phyloP scores from a whole-genome alignment of 257 asterid species.

The Petunia secreta region DNA sequence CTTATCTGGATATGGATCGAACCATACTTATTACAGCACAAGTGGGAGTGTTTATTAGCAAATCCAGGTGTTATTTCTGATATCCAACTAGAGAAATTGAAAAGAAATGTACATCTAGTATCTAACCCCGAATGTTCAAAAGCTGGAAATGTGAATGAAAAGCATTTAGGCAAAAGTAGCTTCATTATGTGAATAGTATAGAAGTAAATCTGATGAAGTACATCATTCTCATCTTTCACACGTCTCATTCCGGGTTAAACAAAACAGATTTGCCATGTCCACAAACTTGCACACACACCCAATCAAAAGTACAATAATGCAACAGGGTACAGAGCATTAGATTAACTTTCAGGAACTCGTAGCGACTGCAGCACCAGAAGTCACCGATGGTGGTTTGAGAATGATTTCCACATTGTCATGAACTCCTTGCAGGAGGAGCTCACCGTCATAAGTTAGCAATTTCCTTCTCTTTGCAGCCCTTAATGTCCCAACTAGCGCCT shows the following conservation, averaged over 20 bases:
- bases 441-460: conserved; percentile 82
- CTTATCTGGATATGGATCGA: background rate
- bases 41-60: background rate
- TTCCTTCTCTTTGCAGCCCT: conserved; percentile 96
- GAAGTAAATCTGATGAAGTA: background rate
- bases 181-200: background rate
- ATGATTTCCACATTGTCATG: conserved; percentile 86
- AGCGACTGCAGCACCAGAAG: conserved; percentile 41
- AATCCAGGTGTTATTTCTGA: background rate
- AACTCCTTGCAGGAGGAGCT: conserved; percentile 90
- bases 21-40: background rate
- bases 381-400: conserved; percentile 62
- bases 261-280: background rate
- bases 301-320: background rate
- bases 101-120: too few relatives aligned
- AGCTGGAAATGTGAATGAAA: background rate
- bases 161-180: too few relatives aligned
- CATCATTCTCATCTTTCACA: background rate
- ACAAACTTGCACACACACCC: background rate
- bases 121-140: background rate
- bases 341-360: conserved; percentile 27
- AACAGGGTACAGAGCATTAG: background rate
- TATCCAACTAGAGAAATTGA: background rate
- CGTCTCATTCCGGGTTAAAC: background rate
- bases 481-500: conserved; percentile 93